A percentile compares a stretch with the other conserved stretches of the same genome.
These are phyloP conservation scores for Earliella scabrosa DNA, from an alignment of 1,284 basidiomycete genomes.

Conservation along the genomic window DNA sequence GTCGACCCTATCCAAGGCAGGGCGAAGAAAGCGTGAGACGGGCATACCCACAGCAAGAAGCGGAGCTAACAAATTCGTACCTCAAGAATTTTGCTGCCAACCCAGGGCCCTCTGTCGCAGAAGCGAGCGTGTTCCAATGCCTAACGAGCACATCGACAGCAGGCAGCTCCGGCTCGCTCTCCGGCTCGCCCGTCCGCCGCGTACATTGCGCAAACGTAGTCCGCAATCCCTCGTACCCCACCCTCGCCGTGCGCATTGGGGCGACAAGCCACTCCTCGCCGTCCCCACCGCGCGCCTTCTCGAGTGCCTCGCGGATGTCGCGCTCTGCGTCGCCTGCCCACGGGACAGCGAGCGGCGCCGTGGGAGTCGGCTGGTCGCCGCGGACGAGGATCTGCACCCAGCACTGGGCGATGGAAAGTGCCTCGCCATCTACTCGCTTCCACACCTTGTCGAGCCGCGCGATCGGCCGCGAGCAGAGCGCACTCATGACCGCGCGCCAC, in stretches of 20 bases:
- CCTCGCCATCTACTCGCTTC: slow-evolving; percentile 67
- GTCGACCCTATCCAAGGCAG: slow-evolving; percentile 54
- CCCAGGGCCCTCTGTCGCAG: slow-evolving; percentile 43
- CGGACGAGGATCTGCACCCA: slow-evolving; percentile 60
- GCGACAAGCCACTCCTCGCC: slow-evolving; percentile 48
- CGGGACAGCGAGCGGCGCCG: slow-evolving; percentile 56
- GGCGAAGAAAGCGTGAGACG: slow-evolving; percentile 3
- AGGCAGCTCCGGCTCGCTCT: slow-evolving; percentile 39
- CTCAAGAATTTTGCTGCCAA: slow-evolving; percentile 64
- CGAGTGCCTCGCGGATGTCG: slow-evolving; percentile 46
- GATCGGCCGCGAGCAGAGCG: slow-evolving; percentile 71
- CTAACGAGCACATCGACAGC: slow-evolving; percentile 54
- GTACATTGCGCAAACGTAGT: slow-evolving; percentile 57
- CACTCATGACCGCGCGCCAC: slow-evolving; percentile 72
- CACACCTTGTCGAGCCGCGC: slow-evolving; percentile 78
- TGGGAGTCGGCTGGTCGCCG: slow-evolving; percentile 40
- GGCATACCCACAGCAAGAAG: slow-evolving; percentile 8
- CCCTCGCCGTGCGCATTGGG: slow-evolving; percentile 46
- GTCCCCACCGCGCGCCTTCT: slow-evolving; percentile 44
- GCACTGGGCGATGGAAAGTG: slow-evolving; percentile 59
- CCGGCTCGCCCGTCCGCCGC: slow-evolving; percentile 34
- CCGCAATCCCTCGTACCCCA: slow-evolving; percentile 56
- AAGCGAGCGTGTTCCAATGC: slow-evolving; percentile 55
- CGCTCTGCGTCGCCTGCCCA: slow-evolving; percentile 67
- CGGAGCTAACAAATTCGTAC: slow-evolving; percentile 40